Percentiles rank a stretch among this genome's conserved stretches.
phyloP scores from a whole-genome alignment of 1,284 basidiomycete species.

The Volvariella volvacea region DNA sequence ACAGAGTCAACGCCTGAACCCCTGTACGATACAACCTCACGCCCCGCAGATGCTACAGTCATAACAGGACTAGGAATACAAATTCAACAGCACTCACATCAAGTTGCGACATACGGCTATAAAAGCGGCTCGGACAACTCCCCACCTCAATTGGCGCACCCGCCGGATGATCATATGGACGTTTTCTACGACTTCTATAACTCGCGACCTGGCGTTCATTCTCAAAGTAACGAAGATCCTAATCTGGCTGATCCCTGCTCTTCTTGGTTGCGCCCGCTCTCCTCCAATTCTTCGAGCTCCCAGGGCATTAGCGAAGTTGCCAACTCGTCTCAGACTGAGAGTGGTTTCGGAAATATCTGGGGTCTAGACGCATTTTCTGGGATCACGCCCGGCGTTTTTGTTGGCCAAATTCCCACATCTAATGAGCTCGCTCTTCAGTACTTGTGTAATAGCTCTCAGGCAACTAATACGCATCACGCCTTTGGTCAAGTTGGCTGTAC shows the following conservation, averaged over 20 bases:
- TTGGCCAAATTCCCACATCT: conserved; percentile 24
- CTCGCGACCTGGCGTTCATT: background rate
- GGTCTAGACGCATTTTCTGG: conserved; percentile 15
- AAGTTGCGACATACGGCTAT: background rate
- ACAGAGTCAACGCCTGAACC: too few relatives aligned
- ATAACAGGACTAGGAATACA: background rate
- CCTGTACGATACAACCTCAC: too few relatives aligned
- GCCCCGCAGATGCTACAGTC: too few relatives aligned
- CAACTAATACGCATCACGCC: background rate
- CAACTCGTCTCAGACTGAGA: too few relatives aligned
- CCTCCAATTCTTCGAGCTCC: too few relatives aligned
- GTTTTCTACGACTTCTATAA: background rate
- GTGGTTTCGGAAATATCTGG: conserved; percentile 18
- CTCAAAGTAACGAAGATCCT: too few relatives aligned
- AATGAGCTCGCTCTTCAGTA: conserved; percentile 23
- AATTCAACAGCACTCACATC: background rate
- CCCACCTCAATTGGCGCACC: background rate
- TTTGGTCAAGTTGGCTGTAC: background rate
- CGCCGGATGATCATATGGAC: background rate
- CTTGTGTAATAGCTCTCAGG: conserved; percentile 8
- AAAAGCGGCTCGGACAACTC: background rate
- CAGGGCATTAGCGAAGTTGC: too few relatives aligned
- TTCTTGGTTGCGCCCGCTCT: too few relatives aligned
- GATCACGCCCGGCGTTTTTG: conserved; percentile 21
- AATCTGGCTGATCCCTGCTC: too few relatives aligned